Percentiles rank a stretch among this genome's conserved stretches.
These are phyloP conservation scores for Malus sylvestris DNA, from an alignment of 306 rosid genomes.

Conservation along the genomic window DNA sequence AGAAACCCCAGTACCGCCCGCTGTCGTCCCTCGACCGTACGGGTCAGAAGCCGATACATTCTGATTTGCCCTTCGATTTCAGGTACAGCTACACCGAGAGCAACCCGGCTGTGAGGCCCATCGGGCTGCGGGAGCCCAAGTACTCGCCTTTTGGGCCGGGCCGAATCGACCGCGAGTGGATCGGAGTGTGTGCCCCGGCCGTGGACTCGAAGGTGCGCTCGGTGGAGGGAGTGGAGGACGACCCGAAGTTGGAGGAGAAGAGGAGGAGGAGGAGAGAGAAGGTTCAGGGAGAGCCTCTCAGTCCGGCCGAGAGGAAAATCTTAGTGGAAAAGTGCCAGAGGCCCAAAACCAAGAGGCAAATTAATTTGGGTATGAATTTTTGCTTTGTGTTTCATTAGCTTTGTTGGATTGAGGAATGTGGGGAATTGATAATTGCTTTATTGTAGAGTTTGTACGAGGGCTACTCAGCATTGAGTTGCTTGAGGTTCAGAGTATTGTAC, in stretches of 20 bases:
- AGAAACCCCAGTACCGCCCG: conserved; percentile 58
- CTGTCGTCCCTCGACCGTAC: conserved; percentile 66
- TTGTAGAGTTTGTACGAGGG: not conserved
- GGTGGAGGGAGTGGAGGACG: conserved; percentile 52
- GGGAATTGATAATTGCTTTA: not conserved
- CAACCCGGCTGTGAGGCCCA: conserved; percentile 60
- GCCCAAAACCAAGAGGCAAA: conserved; percentile 61
- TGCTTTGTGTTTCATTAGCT: not conserved
- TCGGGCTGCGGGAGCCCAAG: conserved; percentile 80
- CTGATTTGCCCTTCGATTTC: conserved; percentile 74
- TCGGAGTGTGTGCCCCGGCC: conserved; percentile 89
- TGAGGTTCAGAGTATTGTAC: not conserved
- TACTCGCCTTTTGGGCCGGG: conserved; percentile 91
- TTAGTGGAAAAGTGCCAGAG: conserved; percentile 56
- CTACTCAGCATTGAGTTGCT: not conserved
- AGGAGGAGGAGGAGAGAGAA: conserved; percentile 48
- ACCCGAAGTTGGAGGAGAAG: conserved; percentile 47
- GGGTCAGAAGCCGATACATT: conserved; percentile 43
- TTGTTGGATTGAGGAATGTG: not conserved
- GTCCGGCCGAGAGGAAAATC: conserved; percentile 56
- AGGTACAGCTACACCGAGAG: conserved; percentile 81
- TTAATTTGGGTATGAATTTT: conserved; percentile 58
- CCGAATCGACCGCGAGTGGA: conserved; percentile 63
- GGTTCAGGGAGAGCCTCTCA: conserved; percentile 60
- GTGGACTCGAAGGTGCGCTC: conserved; percentile 55